Evolutionary conservation across 2,329 filamentous ascomycete species (phyloP).

Genomic region (Cercospora sp.): DNA sequence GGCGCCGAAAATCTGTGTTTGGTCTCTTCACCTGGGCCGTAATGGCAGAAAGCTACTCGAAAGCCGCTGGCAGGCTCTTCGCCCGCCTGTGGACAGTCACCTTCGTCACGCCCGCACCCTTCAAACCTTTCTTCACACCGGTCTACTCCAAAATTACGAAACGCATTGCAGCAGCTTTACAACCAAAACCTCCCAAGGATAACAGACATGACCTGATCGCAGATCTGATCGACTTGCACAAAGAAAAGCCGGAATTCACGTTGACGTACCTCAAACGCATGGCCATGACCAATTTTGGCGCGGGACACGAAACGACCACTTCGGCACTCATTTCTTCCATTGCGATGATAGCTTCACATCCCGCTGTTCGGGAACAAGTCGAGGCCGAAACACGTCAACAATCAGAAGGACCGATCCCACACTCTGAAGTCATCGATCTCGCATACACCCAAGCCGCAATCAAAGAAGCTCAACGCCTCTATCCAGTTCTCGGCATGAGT

Average conservation of each 20-base stretch:
- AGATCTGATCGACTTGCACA: constrained; percentile 23
- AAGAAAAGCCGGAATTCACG: constrained; percentile 23
- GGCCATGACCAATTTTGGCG: constrained; percentile 27
- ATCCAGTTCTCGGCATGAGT: constrained; percentile 46
- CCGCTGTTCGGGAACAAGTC: neutral
- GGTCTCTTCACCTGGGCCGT: constrained; percentile 24
- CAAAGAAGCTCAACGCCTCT: constrained; percentile 48
- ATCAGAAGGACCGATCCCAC: neutral
- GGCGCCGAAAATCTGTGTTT: constrained; percentile 25
- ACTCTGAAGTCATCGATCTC: constrained; percentile 36
- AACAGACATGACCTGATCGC: constrained; percentile 16
- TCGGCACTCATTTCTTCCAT: constrained; percentile 17
- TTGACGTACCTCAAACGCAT: constrained; percentile 23
- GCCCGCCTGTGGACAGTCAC: constrained; percentile 19
- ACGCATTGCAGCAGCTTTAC: constrained; percentile 19
- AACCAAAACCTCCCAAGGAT: constrained; percentile 14
- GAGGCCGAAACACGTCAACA: neutral
- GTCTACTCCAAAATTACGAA: constrained; percentile 19
- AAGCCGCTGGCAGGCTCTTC: constrained; percentile 17
- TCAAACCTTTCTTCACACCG: constrained; percentile 22
- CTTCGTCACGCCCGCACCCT: constrained; percentile 17
- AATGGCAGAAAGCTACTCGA: constrained; percentile 21
- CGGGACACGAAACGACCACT: constrained; percentile 25
- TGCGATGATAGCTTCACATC: constrained; percentile 19
- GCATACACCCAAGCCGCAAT: constrained; percentile 47